These are phyloP conservation scores for Platanus orientalis DNA, from an alignment of 164 flowering plant genomes.

Conservation along the genomic window DNA sequence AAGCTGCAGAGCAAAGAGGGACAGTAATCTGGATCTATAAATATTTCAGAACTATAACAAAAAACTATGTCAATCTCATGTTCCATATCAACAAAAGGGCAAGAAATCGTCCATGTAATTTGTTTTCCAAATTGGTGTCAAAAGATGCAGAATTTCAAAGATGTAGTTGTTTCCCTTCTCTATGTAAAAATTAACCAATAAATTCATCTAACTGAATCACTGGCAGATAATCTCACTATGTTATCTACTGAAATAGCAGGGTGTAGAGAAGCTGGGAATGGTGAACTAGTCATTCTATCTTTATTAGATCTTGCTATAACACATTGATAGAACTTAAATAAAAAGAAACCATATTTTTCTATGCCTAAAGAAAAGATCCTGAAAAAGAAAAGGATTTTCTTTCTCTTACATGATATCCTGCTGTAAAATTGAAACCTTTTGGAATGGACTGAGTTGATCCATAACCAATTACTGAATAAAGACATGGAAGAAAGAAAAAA, in stretches of 20 bases:
- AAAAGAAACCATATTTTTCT: background rate
- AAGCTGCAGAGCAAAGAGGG: too few species aligned
- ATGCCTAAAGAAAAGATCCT: background rate
- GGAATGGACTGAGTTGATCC: slow-evolving; percentile 20
- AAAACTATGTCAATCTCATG: too few species aligned
- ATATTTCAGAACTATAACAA: too few species aligned
- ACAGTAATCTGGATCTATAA: too few species aligned
- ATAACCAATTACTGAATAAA: slow-evolving; percentile 6
- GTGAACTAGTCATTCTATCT: background rate
- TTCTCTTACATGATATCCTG: background rate
- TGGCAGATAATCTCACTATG: background rate
- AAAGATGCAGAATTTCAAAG: background rate
- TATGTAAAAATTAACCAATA: background rate
- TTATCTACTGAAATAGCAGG: background rate
- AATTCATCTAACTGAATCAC: too few species aligned
- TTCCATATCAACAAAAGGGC: too few species aligned
- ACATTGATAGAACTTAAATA: background rate
- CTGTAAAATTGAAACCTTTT: background rate
- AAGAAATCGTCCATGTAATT: background rate
- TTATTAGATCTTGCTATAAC: background rate
- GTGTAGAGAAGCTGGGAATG: background rate
- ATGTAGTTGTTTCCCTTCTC: background rate
- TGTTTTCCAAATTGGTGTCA: background rate
- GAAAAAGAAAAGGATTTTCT: slow-evolving; percentile 3
- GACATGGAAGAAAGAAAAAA: background rate